Conservation (phyloP, 2,329 filamentous ascomycete species). For the Ophiostoma ips region DNA sequence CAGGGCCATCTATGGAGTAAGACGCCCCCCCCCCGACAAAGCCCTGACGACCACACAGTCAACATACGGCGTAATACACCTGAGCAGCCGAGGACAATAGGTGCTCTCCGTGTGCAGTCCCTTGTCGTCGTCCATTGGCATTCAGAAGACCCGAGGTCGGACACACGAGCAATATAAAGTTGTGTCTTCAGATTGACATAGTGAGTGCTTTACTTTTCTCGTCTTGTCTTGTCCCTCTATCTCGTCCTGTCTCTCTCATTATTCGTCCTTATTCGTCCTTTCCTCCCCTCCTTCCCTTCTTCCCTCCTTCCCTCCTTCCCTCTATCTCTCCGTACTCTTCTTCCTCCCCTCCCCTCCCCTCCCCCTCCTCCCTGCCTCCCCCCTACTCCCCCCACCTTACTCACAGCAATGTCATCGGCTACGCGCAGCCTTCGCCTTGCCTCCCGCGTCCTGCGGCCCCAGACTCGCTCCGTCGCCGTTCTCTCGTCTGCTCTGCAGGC, state of each 20-base stretch:
- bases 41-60: no score
- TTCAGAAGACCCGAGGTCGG: slow-evolving; percentile 10
- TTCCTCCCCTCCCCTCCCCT: neutral
- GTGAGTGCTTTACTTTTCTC: no score
- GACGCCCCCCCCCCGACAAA: no score
- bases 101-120: neutral
- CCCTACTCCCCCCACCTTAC: slow-evolving; percentile 4
- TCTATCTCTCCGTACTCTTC: neutral
- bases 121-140: neutral
- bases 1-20: no score
- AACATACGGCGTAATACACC: no score
- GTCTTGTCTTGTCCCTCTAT: neutral
- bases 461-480: slow-evolving; percentile 20
- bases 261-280: no score
- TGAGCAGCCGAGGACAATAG: neutral
- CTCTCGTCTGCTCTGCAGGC: slow-evolving; percentile 19
- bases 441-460: slow-evolving; percentile 38
- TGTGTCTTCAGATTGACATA: no score
- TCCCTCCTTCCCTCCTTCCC: neutral
- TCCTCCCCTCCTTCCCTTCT: neutral
- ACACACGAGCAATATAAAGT: slow-evolving; percentile 1
- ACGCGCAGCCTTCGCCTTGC: slow-evolving; percentile 40
- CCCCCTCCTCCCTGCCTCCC: neutral
- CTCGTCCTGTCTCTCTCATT: neutral
- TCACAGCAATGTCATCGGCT: slow-evolving; percentile 36